Percentiles rank a stretch among this genome's conserved stretches.
Conservation (phyloP, 2,329 filamentous ascomycete species). For the Cercospora citrullina region DNA sequence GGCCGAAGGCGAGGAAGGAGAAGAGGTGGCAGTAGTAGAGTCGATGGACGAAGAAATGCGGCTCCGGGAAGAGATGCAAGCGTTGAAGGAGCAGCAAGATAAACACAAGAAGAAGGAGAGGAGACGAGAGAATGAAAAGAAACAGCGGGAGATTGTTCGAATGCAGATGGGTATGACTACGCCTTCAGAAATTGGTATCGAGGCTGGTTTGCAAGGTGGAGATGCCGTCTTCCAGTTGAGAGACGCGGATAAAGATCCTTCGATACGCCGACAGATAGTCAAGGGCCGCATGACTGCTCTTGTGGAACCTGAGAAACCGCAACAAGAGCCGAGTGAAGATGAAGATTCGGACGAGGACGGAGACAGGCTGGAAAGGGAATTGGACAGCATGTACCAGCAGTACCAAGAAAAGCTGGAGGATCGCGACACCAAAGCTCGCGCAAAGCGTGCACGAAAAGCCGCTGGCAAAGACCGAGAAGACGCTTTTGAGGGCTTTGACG, state of each 20-base stretch:
- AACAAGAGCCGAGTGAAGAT: slow-evolving; percentile 53
- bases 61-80: slow-evolving; percentile 83
- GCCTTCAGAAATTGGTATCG: slow-evolving; percentile 92
- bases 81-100: slow-evolving; percentile 75
- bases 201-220: slow-evolving; percentile 59
- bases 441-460: slow-evolving; percentile 82
- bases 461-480: slow-evolving; percentile 65
- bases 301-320: slow-evolving; percentile 52
- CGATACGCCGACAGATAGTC: slow-evolving; percentile 63
- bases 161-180: slow-evolving; percentile 98
- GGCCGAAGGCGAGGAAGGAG: slow-evolving; percentile 46
- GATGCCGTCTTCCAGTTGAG: slow-evolving; percentile 84
- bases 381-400: slow-evolving; percentile 83
- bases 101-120: slow-evolving; percentile 78
- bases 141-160: slow-evolving; percentile 89
- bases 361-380: slow-evolving; percentile 77
- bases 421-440: slow-evolving; percentile 80
- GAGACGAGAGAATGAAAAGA: slow-evolving; percentile 86
- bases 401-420: slow-evolving; percentile 80
- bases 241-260: slow-evolving; percentile 72
- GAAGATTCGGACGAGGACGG: slow-evolving; percentile 74
- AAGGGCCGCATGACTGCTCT: slow-evolving; percentile 77
- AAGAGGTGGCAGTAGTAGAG: slow-evolving; percentile 75
- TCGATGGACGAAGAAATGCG: slow-evolving; percentile 92
- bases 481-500: slow-evolving; percentile 81